Percentiles rank a stretch among this genome's conserved stretches.
Evolutionary conservation across 345 rosid genomes (phyloP).

Genomic region (Viola odorata): DNA sequence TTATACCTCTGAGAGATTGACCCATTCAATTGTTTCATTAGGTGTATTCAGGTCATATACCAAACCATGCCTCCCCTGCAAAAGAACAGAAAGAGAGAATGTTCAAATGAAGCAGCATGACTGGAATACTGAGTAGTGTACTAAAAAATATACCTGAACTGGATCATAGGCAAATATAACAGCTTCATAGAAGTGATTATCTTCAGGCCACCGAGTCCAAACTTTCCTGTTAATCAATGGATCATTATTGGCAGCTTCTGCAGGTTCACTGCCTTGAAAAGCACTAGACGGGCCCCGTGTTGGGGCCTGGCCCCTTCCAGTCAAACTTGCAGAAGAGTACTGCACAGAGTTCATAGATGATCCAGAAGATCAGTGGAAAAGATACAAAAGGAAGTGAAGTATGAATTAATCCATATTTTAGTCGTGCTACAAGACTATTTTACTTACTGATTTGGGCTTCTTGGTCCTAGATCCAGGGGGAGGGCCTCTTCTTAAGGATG

Average conservation of each 20-base stretch:
- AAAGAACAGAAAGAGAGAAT: slow-evolving; percentile 15
- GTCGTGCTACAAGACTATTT: slow-evolving; percentile 1
- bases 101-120: slow-evolving; percentile 20
- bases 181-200: slow-evolving; percentile 87
- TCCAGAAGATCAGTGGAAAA: slow-evolving; percentile 29
- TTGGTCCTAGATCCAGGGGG: slow-evolving; percentile 61
- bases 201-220: slow-evolving; percentile 98
- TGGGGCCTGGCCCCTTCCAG: slow-evolving; percentile 62
- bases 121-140: slow-evolving; percentile 8
- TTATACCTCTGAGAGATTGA: slow-evolving; percentile 93
- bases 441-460: slow-evolving; percentile 83
- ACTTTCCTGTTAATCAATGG: slow-evolving; percentile 79
- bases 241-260: slow-evolving; percentile 56
- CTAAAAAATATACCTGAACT: slow-evolving; percentile 40
- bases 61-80: slow-evolving; percentile 84
- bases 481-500: slow-evolving; percentile 65
- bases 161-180: slow-evolving; percentile 70
- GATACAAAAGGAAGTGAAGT: not conserved
- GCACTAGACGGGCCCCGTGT: slow-evolving; percentile 40
- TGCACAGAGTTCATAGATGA: slow-evolving; percentile 53
- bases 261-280: slow-evolving; percentile 53
- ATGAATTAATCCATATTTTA: slow-evolving; percentile 1
- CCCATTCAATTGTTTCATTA: slow-evolving; percentile 94
- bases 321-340: slow-evolving; percentile 55
- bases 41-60: slow-evolving; percentile 77